Evolutionary conservation across 2,329 filamentous ascomycete genomes (phyloP).

Genomic region (Sclerotinia trifoliorum): DNA sequence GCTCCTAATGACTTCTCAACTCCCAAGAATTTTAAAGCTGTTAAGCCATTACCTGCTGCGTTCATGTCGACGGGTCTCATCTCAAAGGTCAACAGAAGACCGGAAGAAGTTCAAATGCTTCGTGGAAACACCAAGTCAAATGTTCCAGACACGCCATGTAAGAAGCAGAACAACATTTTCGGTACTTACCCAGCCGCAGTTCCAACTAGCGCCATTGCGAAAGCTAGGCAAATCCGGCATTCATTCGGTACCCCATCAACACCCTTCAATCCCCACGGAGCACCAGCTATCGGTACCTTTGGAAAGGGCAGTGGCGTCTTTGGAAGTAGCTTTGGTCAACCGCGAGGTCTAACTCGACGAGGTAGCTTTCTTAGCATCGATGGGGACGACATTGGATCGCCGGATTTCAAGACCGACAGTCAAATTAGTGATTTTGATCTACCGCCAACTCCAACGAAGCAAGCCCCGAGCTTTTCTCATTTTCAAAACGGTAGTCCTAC

Average conservation of each 20-base stretch:
- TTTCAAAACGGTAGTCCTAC: constrained; percentile 37
- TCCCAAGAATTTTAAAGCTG: constrained; percentile 72
- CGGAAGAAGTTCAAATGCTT: constrained; percentile 60
- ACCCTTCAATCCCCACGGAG: constrained; percentile 67
- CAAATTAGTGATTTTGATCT: constrained; percentile 68
- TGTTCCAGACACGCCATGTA: constrained; percentile 95
- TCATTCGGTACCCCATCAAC: constrained; percentile 79
- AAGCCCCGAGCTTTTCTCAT: constrained; percentile 44
- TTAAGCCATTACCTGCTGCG: constrained; percentile 74
- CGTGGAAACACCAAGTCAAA: constrained; percentile 57
- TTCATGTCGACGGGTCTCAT: constrained; percentile 95
- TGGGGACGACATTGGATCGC: constrained; percentile 52
- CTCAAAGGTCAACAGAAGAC: constrained; percentile 87
- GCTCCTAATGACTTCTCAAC: constrained; percentile 62
- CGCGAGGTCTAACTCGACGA: constrained; percentile 42
- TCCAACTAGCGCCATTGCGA: constrained; percentile 59
- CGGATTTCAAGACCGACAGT: constrained; percentile 60
- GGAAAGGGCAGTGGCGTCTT: constrained; percentile 61
- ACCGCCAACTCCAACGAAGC: constrained; percentile 93
- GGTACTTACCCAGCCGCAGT: constrained; percentile 60
- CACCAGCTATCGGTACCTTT: constrained; percentile 46
- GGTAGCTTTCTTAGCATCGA: constrained; percentile 80
- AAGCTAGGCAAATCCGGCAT: constrained; percentile 63
- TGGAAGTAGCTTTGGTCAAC: constrained; percentile 51
- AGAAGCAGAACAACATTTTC: constrained; percentile 74